Evolutionary conservation across 257 asterid genomes (phyloP), one percentile per base, ranked within the genome.

Genomic region (Rauvolfia tetraphylla): DNA sequence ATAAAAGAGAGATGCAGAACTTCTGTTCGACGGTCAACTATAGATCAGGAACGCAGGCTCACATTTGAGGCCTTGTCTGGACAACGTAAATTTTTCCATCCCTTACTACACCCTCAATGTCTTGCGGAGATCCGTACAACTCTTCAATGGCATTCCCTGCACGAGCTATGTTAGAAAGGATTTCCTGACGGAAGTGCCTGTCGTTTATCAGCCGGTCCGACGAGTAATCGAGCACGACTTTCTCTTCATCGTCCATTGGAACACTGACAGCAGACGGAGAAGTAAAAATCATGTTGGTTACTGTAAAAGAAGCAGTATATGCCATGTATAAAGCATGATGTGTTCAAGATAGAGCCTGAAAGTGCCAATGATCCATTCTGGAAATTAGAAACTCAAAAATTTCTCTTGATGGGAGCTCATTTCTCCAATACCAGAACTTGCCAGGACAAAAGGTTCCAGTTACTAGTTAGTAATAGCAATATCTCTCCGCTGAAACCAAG

Each of bases 21-120:
- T 51, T 51, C 22, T 51, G 57, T 15, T 51, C 23, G 6, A 51
- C 12, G 6, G 23, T 18, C 23, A 51, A 49, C 23, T 14, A 17
- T 51, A 51, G n/a, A 51, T 13, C 17, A 46, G 53, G 41, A 59
- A 25, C 41, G 36, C 41, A n/a, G 42, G 74, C 79, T 92, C 89
- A 95, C 96, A 93, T 87, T 75, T 91, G 99, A 2, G 99, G 98
- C 79, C 99, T 89, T 66, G 99, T 95, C 89, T 95, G 99, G 83
- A 95, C 99, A 34, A 95, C 97, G 57, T 90, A 95, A 42, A 95
- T 85, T 76, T 93, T 84, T 8, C 98, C 98, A 27, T 93, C 98
- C 85, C 84, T 89, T 65, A 95, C 97, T 9, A 88, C 99, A 54
- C 99, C 98, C 84, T 95, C 99, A 48, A 93, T 93, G 77, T 91